Base-by-base conservation (phyloP, 345 rosid species). In the Bruguiera parviflora region DNA sequence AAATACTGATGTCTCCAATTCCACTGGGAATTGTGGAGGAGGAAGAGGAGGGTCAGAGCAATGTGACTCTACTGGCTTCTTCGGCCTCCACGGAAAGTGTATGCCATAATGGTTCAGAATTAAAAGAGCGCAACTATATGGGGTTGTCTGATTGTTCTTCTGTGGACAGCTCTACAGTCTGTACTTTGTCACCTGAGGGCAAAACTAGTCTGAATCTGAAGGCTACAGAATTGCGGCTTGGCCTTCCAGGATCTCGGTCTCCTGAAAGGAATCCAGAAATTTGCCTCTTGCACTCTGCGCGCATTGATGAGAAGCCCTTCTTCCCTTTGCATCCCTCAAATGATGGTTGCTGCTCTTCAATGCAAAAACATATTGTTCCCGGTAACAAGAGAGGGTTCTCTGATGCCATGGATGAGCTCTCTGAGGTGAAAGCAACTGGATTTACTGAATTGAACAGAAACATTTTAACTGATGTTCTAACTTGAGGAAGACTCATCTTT, bases 351-450 rank as follows among this genome's bases (percentile, higher is more conserved):
- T 66, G 47, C 39, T 5, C 75, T 64, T 69, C 71, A 11, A 24
- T 52, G 11, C 79, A 66, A 71, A 76, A 76, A 52, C 63, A 63
- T 77, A 47, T 77, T 58, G 68, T 71, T 62, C 63, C 46, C n/a
- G 69, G 70, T 29, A 77, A 69, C 78, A 85, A 85, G 71, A 58
- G 82, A 82, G 78, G 83, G 74, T 76, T 78, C 79, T 82, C 86
- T 66, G 81, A 89, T 9, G 86, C 83, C 51, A 85, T 89, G 86
- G 77, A 81, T 57, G 84, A 75, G 29, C 75, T 78, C 68, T 74
- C 83, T 8, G 84, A 87, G 91, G 92, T 84, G 68, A 79, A 63
- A 63, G 63, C 20, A n/a, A 5, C 24, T 52, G 21, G 19, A 16
- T 15, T 58, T 56, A 47, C 56, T 76, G 63, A 58, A 62, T 58